Evolutionary conservation across 2,329 filamentous ascomycete genomes (phyloP).

Genomic region (Venturia carpophila): DNA sequence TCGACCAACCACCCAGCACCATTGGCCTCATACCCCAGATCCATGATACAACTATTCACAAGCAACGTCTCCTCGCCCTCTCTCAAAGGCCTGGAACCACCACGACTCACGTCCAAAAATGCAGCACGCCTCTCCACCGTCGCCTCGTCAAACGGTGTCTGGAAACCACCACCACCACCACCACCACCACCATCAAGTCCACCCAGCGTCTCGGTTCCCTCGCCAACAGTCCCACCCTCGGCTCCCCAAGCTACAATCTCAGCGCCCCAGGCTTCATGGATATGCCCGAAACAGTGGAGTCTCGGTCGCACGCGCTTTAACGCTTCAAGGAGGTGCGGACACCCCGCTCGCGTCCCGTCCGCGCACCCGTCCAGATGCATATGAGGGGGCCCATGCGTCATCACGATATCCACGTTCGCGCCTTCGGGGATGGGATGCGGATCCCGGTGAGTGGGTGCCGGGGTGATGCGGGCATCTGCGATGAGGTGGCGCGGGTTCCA

Average conservation of each 20-base stretch:
- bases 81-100: background rate
- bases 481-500: conserved; percentile 35
- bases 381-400: conserved; percentile 54
- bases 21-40: conserved; percentile 11
- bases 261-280: conserved; percentile 47
- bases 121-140: conserved; percentile 10
- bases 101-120: conserved; percentile 14
- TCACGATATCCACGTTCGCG: conserved; percentile 45
- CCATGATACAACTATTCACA: conserved; percentile 18
- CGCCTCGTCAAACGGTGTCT: conserved; percentile 6
- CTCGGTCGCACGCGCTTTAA: conserved; percentile 43
- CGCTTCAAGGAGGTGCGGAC: conserved; percentile 46
- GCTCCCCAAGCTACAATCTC: background rate
- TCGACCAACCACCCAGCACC: conserved; percentile 16
- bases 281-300: conserved; percentile 57
- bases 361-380: conserved; percentile 42
- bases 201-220: background rate
- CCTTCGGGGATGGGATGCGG: conserved; percentile 38
- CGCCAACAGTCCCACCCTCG: background rate
- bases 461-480: conserved; percentile 20
- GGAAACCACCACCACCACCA: background rate
- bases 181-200: background rate
- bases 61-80: conserved; percentile 16
- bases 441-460: conserved; percentile 24
- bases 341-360: conserved; percentile 41